Base-by-base conservation (phyloP, 169 alveolate species). In the Plasmodium reichenowi region DNA sequence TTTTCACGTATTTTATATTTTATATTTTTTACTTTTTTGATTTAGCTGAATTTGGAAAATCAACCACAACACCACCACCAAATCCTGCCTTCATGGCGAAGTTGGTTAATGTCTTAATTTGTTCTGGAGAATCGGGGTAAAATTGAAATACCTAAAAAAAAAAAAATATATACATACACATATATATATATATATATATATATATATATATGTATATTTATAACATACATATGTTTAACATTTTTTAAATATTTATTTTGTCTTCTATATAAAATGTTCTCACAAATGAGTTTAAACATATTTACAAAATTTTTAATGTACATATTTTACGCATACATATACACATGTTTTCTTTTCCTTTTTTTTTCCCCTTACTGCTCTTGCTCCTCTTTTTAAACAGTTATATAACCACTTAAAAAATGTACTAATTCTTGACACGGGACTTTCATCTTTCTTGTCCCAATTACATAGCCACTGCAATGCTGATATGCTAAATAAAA, bases 401-500 rank as follows among this genome's bases (percentile, higher is more conserved):
- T 93, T 93, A 91, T 95, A 96, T 60, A 97, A 92, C 89, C 97
- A 93, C 59, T 95, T 95, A 94, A 98, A 98, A 93, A 98, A 97
- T 45, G 96, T 93, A 47, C 93, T 88, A 63, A 97, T 92, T 91
- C 99, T 94, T 76, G 93, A 93, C 74, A 92, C 94, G 10, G 99
- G 99, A 47, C 96, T 98, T 83, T 97, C 96, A 43, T 95, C 88
- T 54, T 96, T 95, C 78, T 95, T 96, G 88, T 97, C 98, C 64
- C 99, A 98, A 45, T 97, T 96, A 60, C 99, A 98, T 15, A 98
- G 89, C 99, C 99, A 98, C 93, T 98, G 98, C 6, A 98, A 80
- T 8, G 98, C 99, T 45, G 99, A 97, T 29, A 98, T 97, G 72
- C 98, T 94, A 48, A 7, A 76, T 20, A 64, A 29, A 12, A 45